A percentile compares a stretch with the other conserved stretches of the same genome.
Conservation (phyloP, 352 stramenopile species). For the Phytophthora capsici region DNA sequence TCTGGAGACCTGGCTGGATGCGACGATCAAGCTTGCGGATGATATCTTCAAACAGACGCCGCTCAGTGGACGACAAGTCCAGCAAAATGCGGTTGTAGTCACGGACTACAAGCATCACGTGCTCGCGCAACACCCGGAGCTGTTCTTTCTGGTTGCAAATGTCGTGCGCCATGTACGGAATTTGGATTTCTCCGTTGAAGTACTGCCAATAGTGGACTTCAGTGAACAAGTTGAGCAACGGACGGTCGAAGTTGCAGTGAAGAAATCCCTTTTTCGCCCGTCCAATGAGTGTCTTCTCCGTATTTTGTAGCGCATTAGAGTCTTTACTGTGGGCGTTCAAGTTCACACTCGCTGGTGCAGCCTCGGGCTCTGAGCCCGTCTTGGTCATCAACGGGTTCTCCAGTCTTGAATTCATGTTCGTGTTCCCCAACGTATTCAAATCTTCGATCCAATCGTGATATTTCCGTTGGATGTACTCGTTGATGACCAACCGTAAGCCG, state of each 20-base stretch:
- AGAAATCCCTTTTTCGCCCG: slow-evolving; percentile 87
- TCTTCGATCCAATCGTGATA: slow-evolving; percentile 93
- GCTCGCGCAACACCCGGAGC: slow-evolving; percentile 90
- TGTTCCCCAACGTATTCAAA: slow-evolving; percentile 78
- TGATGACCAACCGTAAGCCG: slow-evolving; percentile 79
- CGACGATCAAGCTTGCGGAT: slow-evolving; percentile 94
- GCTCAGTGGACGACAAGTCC: slow-evolving; percentile 91
- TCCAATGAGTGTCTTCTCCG: slow-evolving; percentile 80
- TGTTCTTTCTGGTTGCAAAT: slow-evolving; percentile 95
- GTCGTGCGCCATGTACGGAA: slow-evolving; percentile 95
- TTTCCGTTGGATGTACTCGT: slow-evolving; percentile 91
- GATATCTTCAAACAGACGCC: slow-evolving; percentile 94
- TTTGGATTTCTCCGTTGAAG: slow-evolving; percentile 93
- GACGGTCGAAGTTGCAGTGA: slow-evolving; percentile 95
- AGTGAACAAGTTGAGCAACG: slow-evolving; percentile 92
- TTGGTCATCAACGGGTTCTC: slow-evolving; percentile 91
- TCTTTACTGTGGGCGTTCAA: slow-evolving; percentile 51
- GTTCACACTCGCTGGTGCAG: slow-evolving; percentile 31
- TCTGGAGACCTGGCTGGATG: slow-evolving; percentile 92
- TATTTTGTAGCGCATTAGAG: slow-evolving; percentile 76
- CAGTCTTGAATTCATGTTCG: slow-evolving; percentile 79
- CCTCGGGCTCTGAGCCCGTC: slow-evolving; percentile 37
- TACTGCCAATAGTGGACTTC: slow-evolving; percentile 94
- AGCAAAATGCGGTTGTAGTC: slow-evolving; percentile 96
- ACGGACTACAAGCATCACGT: slow-evolving; percentile 95